Percentiles rank a stretch among this genome's conserved stretches.
These are phyloP conservation scores for Diutina neorugosa DNA, from an alignment of 1,139 yeast species.

Conservation along the genomic window DNA sequence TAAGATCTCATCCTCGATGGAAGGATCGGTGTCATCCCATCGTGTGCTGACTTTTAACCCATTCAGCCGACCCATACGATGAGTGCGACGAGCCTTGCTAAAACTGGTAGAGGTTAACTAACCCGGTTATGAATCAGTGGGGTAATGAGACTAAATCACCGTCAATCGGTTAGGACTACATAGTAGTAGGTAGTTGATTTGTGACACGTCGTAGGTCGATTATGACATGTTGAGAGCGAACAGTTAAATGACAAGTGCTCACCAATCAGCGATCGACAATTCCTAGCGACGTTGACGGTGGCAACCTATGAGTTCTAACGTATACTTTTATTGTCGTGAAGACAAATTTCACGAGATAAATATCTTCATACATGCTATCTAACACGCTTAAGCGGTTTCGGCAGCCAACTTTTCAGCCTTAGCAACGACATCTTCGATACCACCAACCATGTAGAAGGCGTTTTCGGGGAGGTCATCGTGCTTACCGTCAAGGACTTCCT, in stretches of 20 bases:
- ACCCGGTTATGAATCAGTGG: too few species aligned
- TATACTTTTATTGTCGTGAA: neutral
- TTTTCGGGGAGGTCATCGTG: constrained; percentile 97
- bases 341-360: neutral
- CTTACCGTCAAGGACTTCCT: constrained; percentile 96
- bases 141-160: too few species aligned
- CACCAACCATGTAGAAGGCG: constrained; percentile 99
- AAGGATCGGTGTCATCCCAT: neutral
- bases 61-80: neutral
- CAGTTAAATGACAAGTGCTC: too few species aligned
- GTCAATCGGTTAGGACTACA: too few species aligned
- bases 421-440: constrained; percentile 95
- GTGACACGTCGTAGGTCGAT: too few species aligned
- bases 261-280: too few species aligned
- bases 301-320: neutral
- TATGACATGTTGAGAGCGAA: too few species aligned
- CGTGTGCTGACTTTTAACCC: neutral
- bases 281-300: too few species aligned
- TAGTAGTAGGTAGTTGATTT: too few species aligned
- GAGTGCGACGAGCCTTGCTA: neutral
- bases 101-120: neutral
- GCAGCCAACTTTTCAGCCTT: constrained; percentile 98
- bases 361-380: neutral
- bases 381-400: constrained; percentile 54
- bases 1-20: neutral